Percentiles rank a stretch among this genome's conserved stretches.
Conservation (phyloP, 495 filamentous ascomycete genomes). For the Hyaloscypha finlandica region DNA sequence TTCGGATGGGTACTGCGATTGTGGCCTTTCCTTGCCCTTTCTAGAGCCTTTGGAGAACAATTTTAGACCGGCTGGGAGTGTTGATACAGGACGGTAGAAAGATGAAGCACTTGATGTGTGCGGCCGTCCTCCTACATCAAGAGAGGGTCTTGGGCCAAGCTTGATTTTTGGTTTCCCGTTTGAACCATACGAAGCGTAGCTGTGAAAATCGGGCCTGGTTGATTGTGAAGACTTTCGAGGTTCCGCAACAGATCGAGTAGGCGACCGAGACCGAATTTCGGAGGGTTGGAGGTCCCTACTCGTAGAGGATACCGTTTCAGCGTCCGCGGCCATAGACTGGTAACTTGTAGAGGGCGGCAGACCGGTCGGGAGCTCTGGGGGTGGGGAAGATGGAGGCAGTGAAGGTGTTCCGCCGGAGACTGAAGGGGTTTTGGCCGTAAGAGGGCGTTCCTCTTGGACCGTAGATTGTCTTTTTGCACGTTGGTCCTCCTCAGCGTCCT, state of each 20-base stretch:
- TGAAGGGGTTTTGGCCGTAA: slow-evolving; percentile 28
- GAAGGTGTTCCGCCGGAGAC: slow-evolving; percentile 21
- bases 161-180: slow-evolving; percentile 73
- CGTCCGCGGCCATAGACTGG: slow-evolving; percentile 21
- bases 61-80: slow-evolving; percentile 60
- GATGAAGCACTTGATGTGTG: slow-evolving; percentile 52
- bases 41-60: slow-evolving; percentile 45
- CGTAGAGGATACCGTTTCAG: slow-evolving; percentile 11
- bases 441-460: slow-evolving; percentile 34
- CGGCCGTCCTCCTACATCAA: slow-evolving; percentile 66
- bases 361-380: neutral
- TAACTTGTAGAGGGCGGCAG: slow-evolving; percentile 8
- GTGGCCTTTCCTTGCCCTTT: slow-evolving; percentile 43
- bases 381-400: neutral
- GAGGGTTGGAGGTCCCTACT: slow-evolving; percentile 3
- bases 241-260: slow-evolving; percentile 27
- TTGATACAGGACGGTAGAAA: slow-evolving; percentile 70
- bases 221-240: slow-evolving; percentile 53
- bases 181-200: slow-evolving; percentile 53
- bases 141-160: slow-evolving; percentile 77
- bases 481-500: slow-evolving; percentile 69
- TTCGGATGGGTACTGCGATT: slow-evolving; percentile 35
- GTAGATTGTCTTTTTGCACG: slow-evolving; percentile 48
- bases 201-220: slow-evolving; percentile 65
- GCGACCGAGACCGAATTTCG: slow-evolving; percentile 20